phyloP scores from a whole-genome alignment of 2,329 filamentous ascomycete genomes.

The Hypoxylon rubiginosum region DNA sequence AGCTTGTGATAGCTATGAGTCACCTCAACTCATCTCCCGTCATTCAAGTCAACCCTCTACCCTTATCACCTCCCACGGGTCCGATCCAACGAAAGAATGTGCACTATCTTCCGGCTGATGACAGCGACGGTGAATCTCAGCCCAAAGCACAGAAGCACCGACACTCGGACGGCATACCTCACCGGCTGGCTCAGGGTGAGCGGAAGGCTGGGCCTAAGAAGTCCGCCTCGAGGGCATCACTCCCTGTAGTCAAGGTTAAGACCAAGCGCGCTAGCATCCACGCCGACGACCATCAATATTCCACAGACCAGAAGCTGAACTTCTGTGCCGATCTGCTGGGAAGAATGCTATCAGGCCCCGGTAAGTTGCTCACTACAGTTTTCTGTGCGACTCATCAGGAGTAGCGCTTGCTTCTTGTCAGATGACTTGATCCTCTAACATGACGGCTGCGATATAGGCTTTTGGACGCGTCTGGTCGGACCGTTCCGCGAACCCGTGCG shows the following conservation, averaged over 20 bases:
- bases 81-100: conserved; percentile 59
- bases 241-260: conserved; percentile 48
- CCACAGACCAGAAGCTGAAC: conserved; percentile 62
- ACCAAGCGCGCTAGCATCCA: conserved; percentile 50
- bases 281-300: conserved; percentile 51
- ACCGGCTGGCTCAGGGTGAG: conserved; percentile 37
- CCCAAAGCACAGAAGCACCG: conserved; percentile 56
- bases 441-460: conserved; percentile 59
- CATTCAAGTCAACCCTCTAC: conserved; percentile 49
- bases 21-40: conserved; percentile 60
- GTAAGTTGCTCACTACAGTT: conserved; percentile 53
- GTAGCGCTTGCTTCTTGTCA: background rate
- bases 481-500: conserved; percentile 73
- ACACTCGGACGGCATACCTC: conserved; percentile 52
- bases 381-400: background rate
- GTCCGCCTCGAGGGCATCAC: conserved; percentile 47
- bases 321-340: conserved; percentile 71
- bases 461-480: conserved; percentile 75
- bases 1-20: conserved; percentile 73
- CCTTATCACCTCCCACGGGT: conserved; percentile 35
- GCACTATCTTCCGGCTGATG: conserved; percentile 62
- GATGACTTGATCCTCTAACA: conserved; percentile 7
- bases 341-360: conserved; percentile 73
- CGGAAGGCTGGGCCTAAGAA: conserved; percentile 48
- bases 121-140: conserved; percentile 56